Percentiles rank a stretch among this genome's conserved stretches.
phyloP scores from a whole-genome alignment of 441 rosid genomes.

The Omphalea diandra region DNA sequence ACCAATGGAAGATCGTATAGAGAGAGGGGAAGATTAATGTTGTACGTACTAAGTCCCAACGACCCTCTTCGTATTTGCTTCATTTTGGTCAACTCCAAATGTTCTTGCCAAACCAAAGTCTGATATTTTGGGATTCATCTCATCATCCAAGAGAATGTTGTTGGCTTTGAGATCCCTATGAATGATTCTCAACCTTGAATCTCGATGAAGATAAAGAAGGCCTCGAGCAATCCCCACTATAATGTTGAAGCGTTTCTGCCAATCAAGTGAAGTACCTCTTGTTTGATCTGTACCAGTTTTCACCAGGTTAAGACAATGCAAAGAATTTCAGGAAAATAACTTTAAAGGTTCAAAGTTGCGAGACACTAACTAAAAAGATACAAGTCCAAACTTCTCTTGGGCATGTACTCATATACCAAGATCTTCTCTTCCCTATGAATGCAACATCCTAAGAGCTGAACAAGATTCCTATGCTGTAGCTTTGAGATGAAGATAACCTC shows the following conservation, averaged over 20 bases:
- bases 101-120: conserved; percentile 39
- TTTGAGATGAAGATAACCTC: conserved; percentile 46
- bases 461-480: conserved; percentile 55
- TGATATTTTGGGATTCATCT: conserved; percentile 32
- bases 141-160: conserved; percentile 33
- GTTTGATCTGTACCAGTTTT: conserved; percentile 27
- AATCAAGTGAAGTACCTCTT: conserved; percentile 25
- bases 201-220: conserved; percentile 79
- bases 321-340: not conserved
- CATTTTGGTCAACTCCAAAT: conserved; percentile 29
- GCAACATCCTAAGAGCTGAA: conserved; percentile 46
- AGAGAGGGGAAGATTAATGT: not conserved
- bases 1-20: not conserved
- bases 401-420: conserved; percentile 47
- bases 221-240: conserved; percentile 79
- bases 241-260: conserved; percentile 53
- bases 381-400: conserved; percentile 45
- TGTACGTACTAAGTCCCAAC: conserved; percentile 73
- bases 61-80: conserved; percentile 33
- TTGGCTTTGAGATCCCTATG: conserved; percentile 65
- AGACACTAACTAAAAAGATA: conserved; percentile 38
- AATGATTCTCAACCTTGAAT: conserved; percentile 65
- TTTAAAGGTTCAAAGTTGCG: not conserved
- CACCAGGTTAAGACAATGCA: conserved; percentile 5
- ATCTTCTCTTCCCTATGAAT: conserved; percentile 42